Evolutionary conservation across 192 early-diverging fungal species (phyloP).

Genomic region (Rhizophagus clarus): DNA sequence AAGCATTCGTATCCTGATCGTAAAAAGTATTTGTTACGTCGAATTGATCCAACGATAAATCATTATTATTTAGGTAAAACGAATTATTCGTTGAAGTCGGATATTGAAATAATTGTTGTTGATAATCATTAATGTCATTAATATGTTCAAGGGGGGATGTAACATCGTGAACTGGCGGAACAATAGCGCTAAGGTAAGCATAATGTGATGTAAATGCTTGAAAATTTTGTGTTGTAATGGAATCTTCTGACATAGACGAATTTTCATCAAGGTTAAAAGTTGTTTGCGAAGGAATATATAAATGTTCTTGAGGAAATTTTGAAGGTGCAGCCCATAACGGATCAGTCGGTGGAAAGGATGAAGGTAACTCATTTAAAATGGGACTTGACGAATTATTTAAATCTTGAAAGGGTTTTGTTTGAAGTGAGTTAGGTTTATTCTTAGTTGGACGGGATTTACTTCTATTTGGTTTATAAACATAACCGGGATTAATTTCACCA

Average conservation of each 20-base stretch:
- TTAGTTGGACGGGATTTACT: neutral
- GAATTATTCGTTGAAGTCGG: neutral
- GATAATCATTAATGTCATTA: neutral
- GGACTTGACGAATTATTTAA: neutral
- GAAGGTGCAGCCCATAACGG: neutral
- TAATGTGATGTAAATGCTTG: neutral
- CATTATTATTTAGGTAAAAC: neutral
- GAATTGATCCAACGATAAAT: neutral
- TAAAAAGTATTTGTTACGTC: neutral
- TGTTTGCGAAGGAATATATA: neutral
- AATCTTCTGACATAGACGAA: neutral
- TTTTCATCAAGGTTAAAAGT: neutral
- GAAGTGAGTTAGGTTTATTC: neutral
- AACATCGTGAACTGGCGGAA: neutral
- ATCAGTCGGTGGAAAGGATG: too few relatives aligned
- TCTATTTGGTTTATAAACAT: constrained; percentile 29
- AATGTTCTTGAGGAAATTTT: neutral
- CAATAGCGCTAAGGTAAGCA: neutral
- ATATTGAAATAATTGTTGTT: neutral
- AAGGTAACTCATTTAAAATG: neutral
- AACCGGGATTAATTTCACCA: constrained; percentile 28
- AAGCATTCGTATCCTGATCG: neutral
- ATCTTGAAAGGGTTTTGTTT: neutral
- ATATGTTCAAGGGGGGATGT: too few relatives aligned
- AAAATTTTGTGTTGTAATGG: neutral